Conservation (phyloP, 306 rosid species). For the Medicago arabica region DNA sequence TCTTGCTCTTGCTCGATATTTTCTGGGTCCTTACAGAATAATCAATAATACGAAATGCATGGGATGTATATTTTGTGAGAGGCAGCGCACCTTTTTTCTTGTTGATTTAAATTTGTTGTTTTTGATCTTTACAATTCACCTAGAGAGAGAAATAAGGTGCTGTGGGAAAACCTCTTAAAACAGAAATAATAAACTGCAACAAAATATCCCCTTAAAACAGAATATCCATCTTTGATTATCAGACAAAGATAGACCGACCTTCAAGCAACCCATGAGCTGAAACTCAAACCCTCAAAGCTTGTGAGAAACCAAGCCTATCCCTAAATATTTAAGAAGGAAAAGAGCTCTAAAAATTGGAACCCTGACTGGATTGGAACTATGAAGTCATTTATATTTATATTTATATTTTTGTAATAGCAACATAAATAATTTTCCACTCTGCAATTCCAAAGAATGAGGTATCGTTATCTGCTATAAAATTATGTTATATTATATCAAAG, state of each 20-base stretch:
- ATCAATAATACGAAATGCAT: neutral
- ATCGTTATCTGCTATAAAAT: neutral
- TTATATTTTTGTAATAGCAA: too few species aligned
- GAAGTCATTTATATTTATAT: too few species aligned
- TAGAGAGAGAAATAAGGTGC: neutral
- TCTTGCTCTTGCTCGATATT: slow-evolving; percentile 19
- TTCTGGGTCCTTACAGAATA: neutral
- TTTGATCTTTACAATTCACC: neutral
- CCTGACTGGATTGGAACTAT: too few species aligned
- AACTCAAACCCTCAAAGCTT: too few species aligned
- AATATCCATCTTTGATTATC: neutral
- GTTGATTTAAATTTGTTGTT: neutral
- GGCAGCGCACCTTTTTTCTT: slow-evolving; percentile 3
- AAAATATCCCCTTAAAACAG: neutral
- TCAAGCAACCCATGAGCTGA: too few species aligned
- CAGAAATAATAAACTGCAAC: neutral
- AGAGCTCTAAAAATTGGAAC: too few species aligned
- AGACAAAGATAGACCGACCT: too few species aligned
- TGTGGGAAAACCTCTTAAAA: slow-evolving; percentile 12
- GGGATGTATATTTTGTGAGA: neutral
- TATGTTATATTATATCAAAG: too few species aligned
- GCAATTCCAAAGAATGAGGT: neutral
- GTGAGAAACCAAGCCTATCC: too few species aligned
- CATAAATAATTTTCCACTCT: too few species aligned
- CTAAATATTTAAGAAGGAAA: too few species aligned